Base-by-base conservation (phyloP, 345 rosid species). In the Cardiospermum halicacabum region DNA sequence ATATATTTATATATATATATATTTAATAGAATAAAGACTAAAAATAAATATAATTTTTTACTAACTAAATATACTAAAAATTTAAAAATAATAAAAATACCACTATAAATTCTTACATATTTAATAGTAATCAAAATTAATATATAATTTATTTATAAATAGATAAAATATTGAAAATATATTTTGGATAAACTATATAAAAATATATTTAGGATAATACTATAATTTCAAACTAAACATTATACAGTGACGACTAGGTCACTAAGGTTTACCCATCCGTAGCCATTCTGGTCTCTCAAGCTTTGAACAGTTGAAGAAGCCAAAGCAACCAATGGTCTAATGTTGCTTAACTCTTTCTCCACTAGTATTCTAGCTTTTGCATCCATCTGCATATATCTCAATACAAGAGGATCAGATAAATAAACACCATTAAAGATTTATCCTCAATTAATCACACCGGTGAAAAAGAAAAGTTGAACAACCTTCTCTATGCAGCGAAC, bases 231-330 rank as follows among this genome's bases (percentile, higher is more conserved):
- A 53, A 24, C 16, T 12, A 32, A 37, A 26, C 12, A 5, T 65
- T 27, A 37, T 10, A 80, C 61, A 0, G 75, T 36, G 16, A 82
- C 51, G 51, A 60, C 16, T n/a, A 85, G 81, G 40, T 80, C 78
- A 19, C 58, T 75, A 62, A 93, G 69, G 69, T 71, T 89, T 11
- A 94, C 62, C 99, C 97, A 91, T 32, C 97, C 97, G 65, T 81
- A 94, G 16, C 89, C 96, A 74, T 93, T 84, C 18, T 89, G 85
- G 45, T 94, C 89, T 60, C 96, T 74, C 0, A 74, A 73, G 64
- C 75, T 72, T 66, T 77, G 82, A 63, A 84, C 72, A 0, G 74
- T 78, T 19, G 87, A 74, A 31, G 71, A 71, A 10, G 96, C 96
- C 69, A 71, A 56, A 26, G 85, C 84, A 13, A 84, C 89, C 67